Conservation (phyloP, 2,329 filamentous ascomycete species). For the Lasiodiplodia hormozganensis region DNA sequence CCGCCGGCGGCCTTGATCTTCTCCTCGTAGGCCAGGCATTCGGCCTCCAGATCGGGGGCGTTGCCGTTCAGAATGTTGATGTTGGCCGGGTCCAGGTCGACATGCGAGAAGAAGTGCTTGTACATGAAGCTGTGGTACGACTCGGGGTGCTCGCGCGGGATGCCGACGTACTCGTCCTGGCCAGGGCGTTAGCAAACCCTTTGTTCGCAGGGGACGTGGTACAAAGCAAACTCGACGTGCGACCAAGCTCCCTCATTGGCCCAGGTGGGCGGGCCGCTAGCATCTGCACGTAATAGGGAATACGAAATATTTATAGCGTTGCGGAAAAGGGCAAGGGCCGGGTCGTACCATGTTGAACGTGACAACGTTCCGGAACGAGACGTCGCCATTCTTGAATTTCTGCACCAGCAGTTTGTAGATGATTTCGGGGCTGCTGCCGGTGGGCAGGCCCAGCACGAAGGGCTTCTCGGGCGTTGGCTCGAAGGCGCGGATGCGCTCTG, state of each 20-base stretch:
- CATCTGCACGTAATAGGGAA: slow-evolving; percentile 14
- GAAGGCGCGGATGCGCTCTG: slow-evolving; percentile 80
- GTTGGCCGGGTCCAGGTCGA: slow-evolving; percentile 81
- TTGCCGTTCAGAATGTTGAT: slow-evolving; percentile 88
- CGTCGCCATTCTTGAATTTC: slow-evolving; percentile 72
- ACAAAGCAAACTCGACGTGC: background rate
- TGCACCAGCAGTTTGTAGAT: slow-evolving; percentile 80
- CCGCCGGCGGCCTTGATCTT: slow-evolving; percentile 77
- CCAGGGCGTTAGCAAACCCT: slow-evolving; percentile 16
- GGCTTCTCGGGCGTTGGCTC: slow-evolving; percentile 73
- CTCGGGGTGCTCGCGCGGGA: slow-evolving; percentile 82
- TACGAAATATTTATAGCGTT: slow-evolving; percentile 25
- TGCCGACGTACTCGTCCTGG: slow-evolving; percentile 84
- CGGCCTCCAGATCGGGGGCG: slow-evolving; percentile 74
- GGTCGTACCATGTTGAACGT: slow-evolving; percentile 84
- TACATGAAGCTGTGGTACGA: slow-evolving; percentile 95
- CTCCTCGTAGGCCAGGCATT: slow-evolving; percentile 80
- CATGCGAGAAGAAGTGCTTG: slow-evolving; percentile 86
- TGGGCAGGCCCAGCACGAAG: slow-evolving; percentile 84
- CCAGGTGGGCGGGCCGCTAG: background rate
- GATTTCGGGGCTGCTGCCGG: slow-evolving; percentile 78
- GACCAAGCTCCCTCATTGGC: slow-evolving; percentile 6
- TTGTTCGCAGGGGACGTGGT: background rate
- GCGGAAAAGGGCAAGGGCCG: background rate
- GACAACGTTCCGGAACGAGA: slow-evolving; percentile 87